Base-by-base conservation (phyloP, 441 rosid species). In the Adansonia gregorii region DNA sequence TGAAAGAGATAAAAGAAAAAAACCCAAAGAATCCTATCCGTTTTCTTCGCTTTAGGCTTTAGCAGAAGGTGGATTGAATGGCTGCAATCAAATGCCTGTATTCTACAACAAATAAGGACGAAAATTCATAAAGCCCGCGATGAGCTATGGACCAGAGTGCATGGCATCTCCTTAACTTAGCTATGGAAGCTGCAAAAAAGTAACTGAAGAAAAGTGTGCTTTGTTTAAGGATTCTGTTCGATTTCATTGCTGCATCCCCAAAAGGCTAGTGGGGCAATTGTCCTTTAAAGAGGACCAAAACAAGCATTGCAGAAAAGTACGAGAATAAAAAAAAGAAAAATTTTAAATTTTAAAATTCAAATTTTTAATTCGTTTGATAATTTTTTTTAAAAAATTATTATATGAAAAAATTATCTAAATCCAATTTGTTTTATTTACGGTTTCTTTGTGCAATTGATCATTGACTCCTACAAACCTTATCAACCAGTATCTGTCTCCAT, bases 401-500 rank as follows among this genome's bases (percentile, higher is more conserved):
- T 41, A 5, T 41, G 8, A 35, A 35, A 35, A 35, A 35, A 3
- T 35, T 35, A 3, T 3, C 39, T 35, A 3, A 35, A 35, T 35
- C 1, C 39, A 35, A 35, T 35, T 35, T 35, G 39, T 35, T 35
- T 5, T 6, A 27, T 52, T 15, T 24, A 35, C 39, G 4, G 8
- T 51, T 70, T 2, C n/a, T 70, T 51, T 27, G 15, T 52, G 22
- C 46, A 15, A 52, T 51, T 49, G 73, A 22, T 69, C 58, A 22
- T 68, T 35, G 12, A 17, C 35, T 68, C 35, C 22, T 39, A 7
- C 11, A 64, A 41, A 7, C 49, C 69, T 65, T 20, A 43, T 69
- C 59, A 49, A 69, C 41, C 15, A 49, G 27, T 24, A 69, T 27
- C 14, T 7, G 74, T 51, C 74, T 51, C 74, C 46, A 70, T 70